Conservation (phyloP, 2,329 filamentous ascomycete species). For the Fusarium sp. region DNA sequence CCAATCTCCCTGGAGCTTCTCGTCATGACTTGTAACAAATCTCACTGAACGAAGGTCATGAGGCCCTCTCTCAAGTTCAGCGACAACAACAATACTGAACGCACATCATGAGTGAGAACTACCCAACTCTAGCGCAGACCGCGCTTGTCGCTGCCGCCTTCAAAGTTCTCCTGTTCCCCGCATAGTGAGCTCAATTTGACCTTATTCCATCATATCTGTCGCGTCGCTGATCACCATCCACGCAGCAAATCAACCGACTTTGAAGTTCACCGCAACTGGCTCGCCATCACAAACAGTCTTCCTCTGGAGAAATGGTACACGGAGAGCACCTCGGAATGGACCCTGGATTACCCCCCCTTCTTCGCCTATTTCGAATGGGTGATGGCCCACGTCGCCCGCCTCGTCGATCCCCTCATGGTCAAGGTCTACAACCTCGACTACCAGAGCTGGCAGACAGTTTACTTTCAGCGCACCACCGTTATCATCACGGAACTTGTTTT, state of each 20-base stretch:
- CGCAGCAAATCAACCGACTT: conserved; percentile 97
- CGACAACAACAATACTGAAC: conserved; percentile 31
- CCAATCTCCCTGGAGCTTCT: conserved; percentile 37
- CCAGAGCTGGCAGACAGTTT: conserved; percentile 92
- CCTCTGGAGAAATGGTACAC: conserved; percentile 93
- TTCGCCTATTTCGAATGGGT: conserved; percentile 98
- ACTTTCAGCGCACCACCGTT: conserved; percentile 92
- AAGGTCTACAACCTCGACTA: conserved; percentile 84
- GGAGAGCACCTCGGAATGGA: conserved; percentile 99
- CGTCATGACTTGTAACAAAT: conserved; percentile 36
- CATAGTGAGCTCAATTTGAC: conserved; percentile 77
- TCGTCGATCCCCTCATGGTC: conserved; percentile 85
- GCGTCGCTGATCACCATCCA: conserved; percentile 6
- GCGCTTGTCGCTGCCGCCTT: conserved; percentile 87
- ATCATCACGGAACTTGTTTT: conserved; percentile 87
- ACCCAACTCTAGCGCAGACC: conserved; percentile 90
- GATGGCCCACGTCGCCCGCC: conserved; percentile 82
- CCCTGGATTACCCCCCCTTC: conserved; percentile 97
- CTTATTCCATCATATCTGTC: conserved; percentile 4
- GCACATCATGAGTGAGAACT: conserved; percentile 77
- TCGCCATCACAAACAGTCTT: conserved; percentile 92
- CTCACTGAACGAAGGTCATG: conserved; percentile 41
- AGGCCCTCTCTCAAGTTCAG: conserved; percentile 36
- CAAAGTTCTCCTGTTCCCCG: conserved; percentile 92
- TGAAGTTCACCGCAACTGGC: conserved; percentile 98